These are phyloP conservation scores for Oryza glumipatula DNA, from an alignment of 176 grass and related monocot species.

Conservation along the genomic window DNA sequence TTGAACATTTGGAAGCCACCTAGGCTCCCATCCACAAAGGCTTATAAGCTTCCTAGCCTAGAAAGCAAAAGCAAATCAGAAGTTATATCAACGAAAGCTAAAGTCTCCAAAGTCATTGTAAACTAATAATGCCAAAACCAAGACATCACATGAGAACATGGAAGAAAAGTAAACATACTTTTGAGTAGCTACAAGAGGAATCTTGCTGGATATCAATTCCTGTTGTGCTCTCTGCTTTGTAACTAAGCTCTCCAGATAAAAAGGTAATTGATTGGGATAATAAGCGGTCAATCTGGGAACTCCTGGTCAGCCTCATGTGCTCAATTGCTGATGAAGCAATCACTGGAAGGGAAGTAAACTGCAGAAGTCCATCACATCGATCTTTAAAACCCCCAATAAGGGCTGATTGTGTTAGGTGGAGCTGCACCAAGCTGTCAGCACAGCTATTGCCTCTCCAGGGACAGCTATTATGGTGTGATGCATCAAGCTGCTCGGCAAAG, in stretches of 20 bases:
- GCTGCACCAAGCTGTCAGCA: slow-evolving; percentile 86
- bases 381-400: slow-evolving; percentile 95
- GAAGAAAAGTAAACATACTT: slow-evolving; percentile 53
- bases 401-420: slow-evolving; percentile 73
- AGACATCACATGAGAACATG: slow-evolving; percentile 12
- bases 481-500: slow-evolving; percentile 81
- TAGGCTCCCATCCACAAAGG: slow-evolving; percentile 97
- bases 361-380: slow-evolving; percentile 86
- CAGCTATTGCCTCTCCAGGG: slow-evolving; percentile 96
- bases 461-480: slow-evolving; percentile 65
- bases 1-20: slow-evolving; percentile 98
- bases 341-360: slow-evolving; percentile 77
- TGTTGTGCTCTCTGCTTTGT: slow-evolving; percentile 66
- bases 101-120: slow-evolving; percentile 20
- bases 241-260: slow-evolving; percentile 71
- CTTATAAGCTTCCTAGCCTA: slow-evolving; percentile 96
- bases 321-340: slow-evolving; percentile 86
- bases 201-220: slow-evolving; percentile 61
- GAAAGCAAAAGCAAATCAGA: slow-evolving; percentile 37
- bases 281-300: slow-evolving; percentile 65
- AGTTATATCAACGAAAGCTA: slow-evolving; percentile 33
- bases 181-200: slow-evolving; percentile 63
- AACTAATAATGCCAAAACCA: slow-evolving; percentile 23
- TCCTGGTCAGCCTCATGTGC: slow-evolving; percentile 77
- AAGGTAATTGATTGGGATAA: slow-evolving; percentile 71